phyloP scores from a whole-genome alignment of 495 filamentous ascomycete species.

The Viridothelium virens region DNA sequence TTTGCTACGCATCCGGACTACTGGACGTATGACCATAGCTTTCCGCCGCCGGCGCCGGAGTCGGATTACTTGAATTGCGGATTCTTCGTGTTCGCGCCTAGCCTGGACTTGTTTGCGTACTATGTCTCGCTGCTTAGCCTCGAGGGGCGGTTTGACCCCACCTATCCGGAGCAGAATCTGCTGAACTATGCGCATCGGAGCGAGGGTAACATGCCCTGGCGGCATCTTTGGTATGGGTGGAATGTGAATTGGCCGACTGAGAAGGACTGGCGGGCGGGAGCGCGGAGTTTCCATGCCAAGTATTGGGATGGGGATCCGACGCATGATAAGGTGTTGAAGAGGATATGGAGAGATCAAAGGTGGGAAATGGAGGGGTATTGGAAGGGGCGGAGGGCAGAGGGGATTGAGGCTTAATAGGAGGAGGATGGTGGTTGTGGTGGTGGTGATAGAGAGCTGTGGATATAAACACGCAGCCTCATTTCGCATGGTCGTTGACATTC shows the following conservation, averaged over 20 bases:
- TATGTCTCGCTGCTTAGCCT: constrained; percentile 20
- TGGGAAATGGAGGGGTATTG: constrained; percentile 28
- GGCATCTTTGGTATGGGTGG: constrained; percentile 28
- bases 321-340: constrained; percentile 26
- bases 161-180: constrained; percentile 23
- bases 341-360: constrained; percentile 26
- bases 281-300: constrained; percentile 25
- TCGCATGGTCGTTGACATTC: neutral
- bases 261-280: constrained; percentile 25
- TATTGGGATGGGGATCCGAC: constrained; percentile 27
- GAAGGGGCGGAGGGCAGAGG: constrained; percentile 16
- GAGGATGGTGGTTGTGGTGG: neutral
- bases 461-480: too few relatives aligned
- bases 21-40: constrained; percentile 20
- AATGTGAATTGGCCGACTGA: constrained; percentile 29
- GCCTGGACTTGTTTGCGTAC: constrained; percentile 22
- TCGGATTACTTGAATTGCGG: constrained; percentile 24
- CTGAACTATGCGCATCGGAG: constrained; percentile 26
- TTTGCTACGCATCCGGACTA: constrained; percentile 24
- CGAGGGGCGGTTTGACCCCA: constrained; percentile 17
- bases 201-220: constrained; percentile 28
- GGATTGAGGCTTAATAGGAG: neutral
- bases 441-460: neutral
- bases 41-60: constrained; percentile 19
- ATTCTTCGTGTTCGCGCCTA: constrained; percentile 25